Conservation (phyloP, 2,329 filamentous ascomycete genomes). For the Pseudogymnoascus sp. region DNA sequence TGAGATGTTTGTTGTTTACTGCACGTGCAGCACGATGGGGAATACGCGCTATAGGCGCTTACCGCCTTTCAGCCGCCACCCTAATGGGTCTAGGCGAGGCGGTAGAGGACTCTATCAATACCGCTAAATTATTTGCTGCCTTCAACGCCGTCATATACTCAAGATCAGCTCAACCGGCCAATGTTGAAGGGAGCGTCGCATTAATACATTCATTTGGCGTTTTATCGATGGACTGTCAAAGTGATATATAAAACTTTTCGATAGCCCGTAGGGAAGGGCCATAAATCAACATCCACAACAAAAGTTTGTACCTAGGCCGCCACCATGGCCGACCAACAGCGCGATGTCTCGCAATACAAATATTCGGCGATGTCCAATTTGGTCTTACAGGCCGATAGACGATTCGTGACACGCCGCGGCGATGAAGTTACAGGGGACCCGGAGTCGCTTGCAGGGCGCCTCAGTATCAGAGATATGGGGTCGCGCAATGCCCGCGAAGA, state of each 20-base stretch:
- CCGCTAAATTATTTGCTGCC: conserved; percentile 11
- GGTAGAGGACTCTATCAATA: background rate
- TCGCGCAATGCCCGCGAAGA: conserved; percentile 70
- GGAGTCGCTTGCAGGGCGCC: conserved; percentile 88
- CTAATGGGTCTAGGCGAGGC: background rate
- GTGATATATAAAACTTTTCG: conserved; percentile 8
- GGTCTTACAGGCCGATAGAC: conserved; percentile 98
- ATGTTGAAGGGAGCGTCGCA: conserved; percentile 5
- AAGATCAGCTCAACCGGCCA: conserved; percentile 1
- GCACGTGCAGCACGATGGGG: background rate
- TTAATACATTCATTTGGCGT: conserved; percentile 10
- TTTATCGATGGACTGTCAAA: conserved; percentile 5
- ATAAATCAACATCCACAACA: conserved; percentile 3
- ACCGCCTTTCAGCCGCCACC: conserved; percentile 7
- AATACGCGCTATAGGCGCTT: conserved; percentile 9
- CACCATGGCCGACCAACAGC: conserved; percentile 64
- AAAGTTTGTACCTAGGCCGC: conserved; percentile 12
- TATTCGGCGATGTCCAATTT: conserved; percentile 99
- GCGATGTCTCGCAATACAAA: conserved; percentile 93
- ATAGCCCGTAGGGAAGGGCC: conserved; percentile 8
- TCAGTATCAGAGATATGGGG: conserved; percentile 94
- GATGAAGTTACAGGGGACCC: conserved; percentile 96
- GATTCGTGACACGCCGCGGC: conserved; percentile 83
- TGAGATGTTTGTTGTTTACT: conserved; percentile 4
- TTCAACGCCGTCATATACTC: conserved; percentile 4